Percentiles rank a stretch among this genome's conserved stretches.
These are phyloP conservation scores for Chondrostereum purpureum DNA, from an alignment of 1,284 basidiomycete genomes.

Conservation along the genomic window DNA sequence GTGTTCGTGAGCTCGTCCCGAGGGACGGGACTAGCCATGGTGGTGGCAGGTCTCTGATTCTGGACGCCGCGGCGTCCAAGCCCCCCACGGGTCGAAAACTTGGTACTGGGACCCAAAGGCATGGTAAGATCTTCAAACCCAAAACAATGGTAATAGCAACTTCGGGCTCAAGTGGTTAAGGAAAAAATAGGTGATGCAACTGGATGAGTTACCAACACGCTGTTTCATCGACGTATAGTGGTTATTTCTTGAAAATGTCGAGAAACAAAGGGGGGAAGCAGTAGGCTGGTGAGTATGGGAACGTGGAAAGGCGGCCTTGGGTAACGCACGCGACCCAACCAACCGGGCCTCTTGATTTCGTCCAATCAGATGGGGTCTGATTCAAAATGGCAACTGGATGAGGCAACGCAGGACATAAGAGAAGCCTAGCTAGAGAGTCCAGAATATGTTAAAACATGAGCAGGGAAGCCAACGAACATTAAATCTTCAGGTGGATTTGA, in stretches of 20 bases:
- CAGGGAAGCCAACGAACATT: too few relatives aligned
- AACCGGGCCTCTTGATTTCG: not conserved
- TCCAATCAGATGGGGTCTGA: too few relatives aligned
- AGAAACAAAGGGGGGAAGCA: not conserved
- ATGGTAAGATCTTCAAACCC: not conserved
- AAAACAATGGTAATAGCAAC: not conserved
- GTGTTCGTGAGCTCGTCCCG: constrained; percentile 55
- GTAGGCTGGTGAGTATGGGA: not conserved
- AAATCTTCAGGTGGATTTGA: too few relatives aligned
- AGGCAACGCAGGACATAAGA: too few relatives aligned
- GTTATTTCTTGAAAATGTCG: not conserved
- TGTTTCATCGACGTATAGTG: not conserved
- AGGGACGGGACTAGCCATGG: constrained; percentile 6
- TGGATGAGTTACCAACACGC: not conserved
- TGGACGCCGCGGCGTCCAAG: not conserved
- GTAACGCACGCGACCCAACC: not conserved
- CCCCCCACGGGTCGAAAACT: too few relatives aligned
- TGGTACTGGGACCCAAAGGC: not conserved
- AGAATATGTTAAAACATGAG: too few relatives aligned
- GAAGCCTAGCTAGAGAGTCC: too few relatives aligned
- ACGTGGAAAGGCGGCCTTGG: not conserved
- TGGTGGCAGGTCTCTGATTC: not conserved
- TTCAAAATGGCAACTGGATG: too few relatives aligned
- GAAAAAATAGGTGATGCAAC: not conserved
- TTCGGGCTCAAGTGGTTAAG: not conserved